Percentiles rank a stretch among this genome's conserved stretches.
Evolutionary conservation across 176 grass and related monocot genomes (phyloP).

Genomic region (Sorghum bicolor): DNA sequence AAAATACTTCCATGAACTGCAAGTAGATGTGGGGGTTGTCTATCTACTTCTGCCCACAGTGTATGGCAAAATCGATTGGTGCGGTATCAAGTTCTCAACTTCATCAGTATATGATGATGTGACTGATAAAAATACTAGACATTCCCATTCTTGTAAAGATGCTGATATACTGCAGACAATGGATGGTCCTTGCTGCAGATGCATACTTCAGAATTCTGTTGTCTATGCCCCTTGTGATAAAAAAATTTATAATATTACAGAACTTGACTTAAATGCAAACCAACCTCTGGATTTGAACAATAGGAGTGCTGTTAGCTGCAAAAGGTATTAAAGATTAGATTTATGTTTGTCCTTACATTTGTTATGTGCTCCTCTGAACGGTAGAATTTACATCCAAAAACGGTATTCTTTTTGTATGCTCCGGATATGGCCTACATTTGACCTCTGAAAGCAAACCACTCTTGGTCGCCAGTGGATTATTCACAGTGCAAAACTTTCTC

Average conservation of each 20-base stretch:
- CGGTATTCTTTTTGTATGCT: conserved; percentile 7
- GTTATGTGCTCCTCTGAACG: background rate
- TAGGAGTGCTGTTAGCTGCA: conserved; percentile 41
- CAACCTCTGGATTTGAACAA: conserved; percentile 30
- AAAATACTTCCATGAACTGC: conserved; percentile 34
- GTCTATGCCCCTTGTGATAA: conserved; percentile 53
- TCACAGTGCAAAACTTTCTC: conserved; percentile 48
- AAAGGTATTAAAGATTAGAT: conserved; percentile 48
- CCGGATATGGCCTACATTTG: conserved; percentile 43
- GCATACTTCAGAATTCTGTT: conserved; percentile 58
- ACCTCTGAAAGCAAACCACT: conserved; percentile 37
- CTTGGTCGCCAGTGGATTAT: conserved; percentile 36
- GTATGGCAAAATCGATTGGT: conserved; percentile 71
- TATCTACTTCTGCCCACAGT: conserved; percentile 73
- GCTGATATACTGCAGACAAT: conserved; percentile 56
- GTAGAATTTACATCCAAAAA: conserved; percentile 1
- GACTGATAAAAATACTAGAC: conserved; percentile 2
- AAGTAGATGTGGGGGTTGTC: conserved; percentile 41
- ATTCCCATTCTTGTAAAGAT: conserved; percentile 39
- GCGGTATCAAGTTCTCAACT: conserved; percentile 42
- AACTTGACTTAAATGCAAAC: conserved; percentile 40
- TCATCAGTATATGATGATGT: conserved; percentile 31
- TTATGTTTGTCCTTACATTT: conserved; percentile 22
- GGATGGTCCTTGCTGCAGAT: conserved; percentile 46
- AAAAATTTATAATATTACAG: conserved; percentile 38